Percentiles rank a stretch among this genome's conserved stretches.
phyloP scores from a whole-genome alignment of 371 early-diverging fungal species.

The Edhazardia aedis region DNA sequence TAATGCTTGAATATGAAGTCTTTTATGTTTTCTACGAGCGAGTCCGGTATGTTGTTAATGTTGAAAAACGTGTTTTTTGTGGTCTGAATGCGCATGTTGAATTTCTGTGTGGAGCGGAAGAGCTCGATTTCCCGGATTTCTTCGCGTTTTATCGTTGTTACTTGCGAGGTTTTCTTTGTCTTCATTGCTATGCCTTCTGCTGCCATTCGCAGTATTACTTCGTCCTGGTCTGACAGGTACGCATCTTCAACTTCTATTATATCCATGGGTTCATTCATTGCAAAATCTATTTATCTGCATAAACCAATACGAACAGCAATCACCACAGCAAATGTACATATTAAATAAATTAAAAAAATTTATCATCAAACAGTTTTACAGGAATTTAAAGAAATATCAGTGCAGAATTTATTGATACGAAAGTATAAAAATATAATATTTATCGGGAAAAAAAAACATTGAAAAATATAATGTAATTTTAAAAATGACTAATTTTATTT shows the following conservation, averaged over 20 bases:
- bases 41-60: constrained; percentile 28
- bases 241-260: not conserved
- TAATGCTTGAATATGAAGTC: constrained; percentile 20
- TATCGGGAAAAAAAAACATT: too few species aligned
- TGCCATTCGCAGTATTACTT: constrained; percentile 25
- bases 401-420: too few species aligned
- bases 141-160: constrained; percentile 23
- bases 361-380: too few species aligned
- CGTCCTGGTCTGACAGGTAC: not conserved
- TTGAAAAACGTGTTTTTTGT: constrained; percentile 10
- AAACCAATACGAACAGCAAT: too few species aligned
- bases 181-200: constrained; percentile 40
- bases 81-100: constrained; percentile 22
- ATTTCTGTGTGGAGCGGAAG: constrained; percentile 26
- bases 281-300: too few species aligned
- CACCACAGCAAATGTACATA: too few species aligned
- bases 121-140: constrained; percentile 37
- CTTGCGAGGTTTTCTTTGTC: constrained; percentile 2
- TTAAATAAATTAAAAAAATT: too few species aligned
- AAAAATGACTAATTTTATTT: too few species aligned
- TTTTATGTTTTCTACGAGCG: constrained; percentile 22
- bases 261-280: too few species aligned
- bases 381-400: too few species aligned
- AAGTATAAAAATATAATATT: too few species aligned
- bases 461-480: too few species aligned